Evolutionary conservation across 2,329 filamentous ascomycete species (phyloP), one percentile per base, ranked within the genome.

Genomic region (Penicillium polonicum): DNA sequence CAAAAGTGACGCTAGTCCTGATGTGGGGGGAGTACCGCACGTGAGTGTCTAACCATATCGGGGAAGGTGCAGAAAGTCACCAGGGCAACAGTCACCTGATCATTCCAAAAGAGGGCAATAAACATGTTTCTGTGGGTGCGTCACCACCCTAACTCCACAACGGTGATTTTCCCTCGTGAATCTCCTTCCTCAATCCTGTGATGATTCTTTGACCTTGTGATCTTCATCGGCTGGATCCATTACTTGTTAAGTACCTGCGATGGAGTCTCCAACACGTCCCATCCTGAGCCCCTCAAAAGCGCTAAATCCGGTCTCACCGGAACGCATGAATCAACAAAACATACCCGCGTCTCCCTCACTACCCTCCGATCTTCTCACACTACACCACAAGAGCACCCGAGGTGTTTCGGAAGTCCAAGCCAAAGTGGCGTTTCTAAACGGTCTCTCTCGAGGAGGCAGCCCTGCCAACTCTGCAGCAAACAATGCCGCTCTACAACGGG

Each of bases 381-480:
- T 72, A 1, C 73, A 76, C 25, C 71, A 72, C 44, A 77, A 75
- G 54, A 72, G 69, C 27, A 65, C 68, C 4, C 71, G 71, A 41
- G 71, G 69, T 1, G 62, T 71, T 12, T 77, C 76, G 1, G 79
- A 80, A 60, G 78, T 81, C 2, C 78, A 80, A 60, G 68, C 76
- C 33, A 80, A 78, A 65, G 78, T 81, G 51, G 79, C 78, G 5
- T 80, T 77, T 56, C 67, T 81, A 49, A 81, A 81, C 64, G 73
- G 69, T 39, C 68, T 81, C n/a, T 76, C 73, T 23, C 68, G 70
- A 55, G 63, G 64, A 54, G 66, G 68, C 36, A 75, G 72, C 56
- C 71, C 73, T 17, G 65, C 63, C 48, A 68, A 68, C 57, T 33
- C 71, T 61, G 72, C 68, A 60, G 76, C 70, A 66, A 77, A 70